A percentile compares a stretch with the other conserved stretches of the same genome.
Evolutionary conservation across 768 basidiomycete genomes (phyloP).

Genomic region (Rhizopogon vesiculosus): DNA sequence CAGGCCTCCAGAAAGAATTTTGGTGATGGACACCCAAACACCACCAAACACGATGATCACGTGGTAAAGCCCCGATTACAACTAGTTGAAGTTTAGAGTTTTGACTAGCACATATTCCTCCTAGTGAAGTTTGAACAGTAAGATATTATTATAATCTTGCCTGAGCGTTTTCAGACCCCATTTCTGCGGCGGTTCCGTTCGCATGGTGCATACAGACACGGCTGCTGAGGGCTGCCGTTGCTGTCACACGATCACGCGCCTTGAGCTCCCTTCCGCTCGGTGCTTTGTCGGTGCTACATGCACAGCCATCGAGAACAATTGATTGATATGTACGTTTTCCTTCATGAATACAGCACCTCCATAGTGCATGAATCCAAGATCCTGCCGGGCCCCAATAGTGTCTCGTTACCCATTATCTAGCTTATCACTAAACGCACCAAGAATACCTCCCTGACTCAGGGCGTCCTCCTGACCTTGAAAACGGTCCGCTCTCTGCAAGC

Average conservation of each 20-base stretch:
- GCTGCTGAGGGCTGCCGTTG: not conserved
- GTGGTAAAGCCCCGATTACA: too few relatives aligned
- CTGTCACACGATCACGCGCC: not conserved
- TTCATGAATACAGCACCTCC: not conserved
- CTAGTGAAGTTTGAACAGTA: too few relatives aligned
- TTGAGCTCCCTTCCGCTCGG: not conserved
- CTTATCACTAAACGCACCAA: not conserved
- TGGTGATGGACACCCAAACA: not conserved
- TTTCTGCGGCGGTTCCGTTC: too few relatives aligned
- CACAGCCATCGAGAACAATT: not conserved
- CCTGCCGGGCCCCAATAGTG: not conserved
- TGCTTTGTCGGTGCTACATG: not conserved
- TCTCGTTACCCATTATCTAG: not conserved
- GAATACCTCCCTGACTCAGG: not conserved
- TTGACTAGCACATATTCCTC: too few relatives aligned
- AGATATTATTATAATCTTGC: too few relatives aligned
- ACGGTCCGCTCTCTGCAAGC: not conserved
- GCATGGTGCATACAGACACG: too few relatives aligned
- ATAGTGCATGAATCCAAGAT: not conserved
- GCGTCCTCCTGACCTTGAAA: constrained; percentile 1
- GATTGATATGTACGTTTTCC: not conserved
- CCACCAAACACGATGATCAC: not conserved
- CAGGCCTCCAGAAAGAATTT: not conserved
- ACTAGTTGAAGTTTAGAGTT: too few relatives aligned
- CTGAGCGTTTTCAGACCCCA: too few relatives aligned